These are phyloP conservation scores for Fusarium neocosmosporiellum DNA, from an alignment of 2,329 filamentous ascomycete species.

Conservation along the genomic window DNA sequence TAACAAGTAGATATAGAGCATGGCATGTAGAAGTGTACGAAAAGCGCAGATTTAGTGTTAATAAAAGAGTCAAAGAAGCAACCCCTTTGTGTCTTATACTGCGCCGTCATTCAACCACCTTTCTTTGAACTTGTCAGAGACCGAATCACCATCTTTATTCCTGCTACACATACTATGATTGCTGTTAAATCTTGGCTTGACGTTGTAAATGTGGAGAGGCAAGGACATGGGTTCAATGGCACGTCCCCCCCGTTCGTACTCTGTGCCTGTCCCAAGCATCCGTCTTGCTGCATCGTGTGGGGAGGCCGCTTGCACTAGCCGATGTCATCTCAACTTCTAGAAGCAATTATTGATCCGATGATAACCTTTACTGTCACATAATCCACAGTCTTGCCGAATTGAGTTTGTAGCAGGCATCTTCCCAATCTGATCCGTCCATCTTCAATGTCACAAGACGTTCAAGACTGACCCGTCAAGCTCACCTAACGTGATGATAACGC, in stretches of 20 bases:
- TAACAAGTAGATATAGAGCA: conserved; percentile 51
- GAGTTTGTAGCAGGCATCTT: background rate
- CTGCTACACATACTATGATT: background rate
- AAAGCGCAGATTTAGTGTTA: conserved; percentile 21
- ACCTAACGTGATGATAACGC: background rate
- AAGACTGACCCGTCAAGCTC: background rate
- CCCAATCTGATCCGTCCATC: background rate
- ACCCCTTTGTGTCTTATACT: background rate
- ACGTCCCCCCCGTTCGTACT: background rate
- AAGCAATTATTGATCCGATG: background rate
- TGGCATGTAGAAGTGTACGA: conserved; percentile 26
- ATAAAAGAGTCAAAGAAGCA: conserved; percentile 15
- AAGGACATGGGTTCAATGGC: background rate
- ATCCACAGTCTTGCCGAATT: background rate
- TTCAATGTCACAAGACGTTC: background rate
- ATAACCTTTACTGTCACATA: background rate
- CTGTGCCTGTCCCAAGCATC: background rate
- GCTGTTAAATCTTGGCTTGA: background rate
- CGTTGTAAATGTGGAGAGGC: background rate
- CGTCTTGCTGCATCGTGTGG: background rate
- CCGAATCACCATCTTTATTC: too few relatives aligned
- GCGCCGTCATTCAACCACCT: background rate
- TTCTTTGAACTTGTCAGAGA: background rate
- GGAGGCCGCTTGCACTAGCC: background rate
- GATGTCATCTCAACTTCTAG: background rate